Evolutionary conservation across 805 yeast genomes (phyloP).

Genomic region (Candida broadrunensis): DNA sequence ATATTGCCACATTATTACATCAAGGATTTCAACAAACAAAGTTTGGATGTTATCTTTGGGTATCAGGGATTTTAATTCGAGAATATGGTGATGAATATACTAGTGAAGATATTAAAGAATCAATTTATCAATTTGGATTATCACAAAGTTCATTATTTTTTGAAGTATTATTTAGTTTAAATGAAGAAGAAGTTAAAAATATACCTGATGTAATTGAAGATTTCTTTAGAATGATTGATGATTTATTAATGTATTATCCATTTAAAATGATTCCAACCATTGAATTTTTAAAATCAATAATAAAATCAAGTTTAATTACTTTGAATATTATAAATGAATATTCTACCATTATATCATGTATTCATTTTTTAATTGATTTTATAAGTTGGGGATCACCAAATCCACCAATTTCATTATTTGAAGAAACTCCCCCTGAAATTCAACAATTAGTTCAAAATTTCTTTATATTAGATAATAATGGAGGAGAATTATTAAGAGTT

Average conservation of each 20-base stretch:
- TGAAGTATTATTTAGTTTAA: constrained; percentile 27
- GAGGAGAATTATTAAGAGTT: constrained; percentile 51
- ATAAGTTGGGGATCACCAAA: constrained; percentile 78
- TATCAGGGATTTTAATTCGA: constrained; percentile 75
- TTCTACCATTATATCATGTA: constrained; percentile 65
- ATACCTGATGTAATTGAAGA: constrained; percentile 79
- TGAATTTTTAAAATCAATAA: constrained; percentile 48
- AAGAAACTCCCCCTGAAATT: constrained; percentile 50
- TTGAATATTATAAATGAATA: constrained; percentile 54
- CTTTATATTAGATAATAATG: constrained; percentile 43
- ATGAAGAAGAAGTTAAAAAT: constrained; percentile 26
- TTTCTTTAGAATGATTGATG: constrained; percentile 76
- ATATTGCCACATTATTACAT: constrained; percentile 63
- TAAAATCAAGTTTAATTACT: constrained; percentile 57
- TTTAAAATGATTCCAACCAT: constrained; percentile 43
- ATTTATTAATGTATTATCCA: constrained; percentile 74
- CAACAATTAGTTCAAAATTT: constrained; percentile 46
- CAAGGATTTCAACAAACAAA: constrained; percentile 67
- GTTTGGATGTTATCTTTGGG: constrained; percentile 86
- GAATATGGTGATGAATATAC: constrained; percentile 62
- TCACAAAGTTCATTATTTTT: constrained; percentile 64
- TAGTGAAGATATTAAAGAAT: constrained; percentile 46
- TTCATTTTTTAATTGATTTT: constrained; percentile 79
- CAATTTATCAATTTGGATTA: constrained; percentile 72
- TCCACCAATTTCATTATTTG: constrained; percentile 74